These are phyloP conservation scores for Barnettozyma sp. DNA, from an alignment of 805 yeast species.

Conservation along the genomic window DNA sequence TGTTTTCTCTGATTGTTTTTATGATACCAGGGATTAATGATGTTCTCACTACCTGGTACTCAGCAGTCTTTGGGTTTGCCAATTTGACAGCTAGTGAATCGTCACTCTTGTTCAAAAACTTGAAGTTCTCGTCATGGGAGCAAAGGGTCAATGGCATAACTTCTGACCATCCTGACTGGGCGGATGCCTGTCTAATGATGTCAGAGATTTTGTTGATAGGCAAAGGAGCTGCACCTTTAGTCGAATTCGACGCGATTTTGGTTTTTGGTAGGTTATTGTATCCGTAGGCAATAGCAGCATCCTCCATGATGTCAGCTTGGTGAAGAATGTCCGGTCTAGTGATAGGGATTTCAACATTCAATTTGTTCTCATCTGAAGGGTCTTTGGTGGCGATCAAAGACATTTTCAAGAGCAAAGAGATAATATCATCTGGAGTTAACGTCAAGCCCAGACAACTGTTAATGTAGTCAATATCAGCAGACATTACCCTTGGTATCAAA, in stretches of 20 bases:
- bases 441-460: constrained; percentile 89
- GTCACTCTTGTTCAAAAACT: constrained; percentile 67
- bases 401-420: constrained; percentile 69
- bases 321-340: constrained; percentile 95
- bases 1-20: constrained; percentile 92
- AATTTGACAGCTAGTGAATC: constrained; percentile 80
- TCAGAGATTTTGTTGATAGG: constrained; percentile 89
- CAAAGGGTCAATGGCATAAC: constrained; percentile 93
- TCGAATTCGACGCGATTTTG: constrained; percentile 67
- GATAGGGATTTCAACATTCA: constrained; percentile 63
- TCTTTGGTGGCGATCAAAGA: constrained; percentile 60
- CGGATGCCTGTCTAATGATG: constrained; percentile 81
- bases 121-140: constrained; percentile 95
- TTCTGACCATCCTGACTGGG: constrained; percentile 94
- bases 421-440: constrained; percentile 60
- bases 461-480: constrained; percentile 76
- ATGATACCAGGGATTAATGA: constrained; percentile 88
- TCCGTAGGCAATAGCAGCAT: constrained; percentile 94
- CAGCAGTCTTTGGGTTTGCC: constrained; percentile 94
- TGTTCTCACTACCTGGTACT: constrained; percentile 97
- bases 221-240: constrained; percentile 75
- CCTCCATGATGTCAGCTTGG: constrained; percentile 98
- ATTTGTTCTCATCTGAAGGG: constrained; percentile 33
- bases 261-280: constrained; percentile 81
- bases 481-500: constrained; percentile 56